Conservation (phyloP, 345 rosid species). For the Melaleuca alternifolia region DNA sequence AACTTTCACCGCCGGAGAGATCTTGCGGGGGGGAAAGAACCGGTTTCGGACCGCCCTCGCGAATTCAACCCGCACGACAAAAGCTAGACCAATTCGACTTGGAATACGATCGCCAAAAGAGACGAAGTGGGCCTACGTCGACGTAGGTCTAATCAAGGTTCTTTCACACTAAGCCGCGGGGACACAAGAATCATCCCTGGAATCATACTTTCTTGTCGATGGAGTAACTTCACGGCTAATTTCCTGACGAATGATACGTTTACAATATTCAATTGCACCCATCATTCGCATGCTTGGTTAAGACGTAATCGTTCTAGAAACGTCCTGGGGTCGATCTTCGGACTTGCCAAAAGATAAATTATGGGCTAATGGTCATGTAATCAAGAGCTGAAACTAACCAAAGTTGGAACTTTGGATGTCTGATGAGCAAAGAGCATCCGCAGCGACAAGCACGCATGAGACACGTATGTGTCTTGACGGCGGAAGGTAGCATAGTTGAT, state of each 20-base stretch:
- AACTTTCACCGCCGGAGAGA: neutral
- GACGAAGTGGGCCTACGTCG: neutral
- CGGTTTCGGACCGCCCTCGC: neutral
- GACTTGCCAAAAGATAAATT: neutral
- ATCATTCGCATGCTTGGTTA: neutral
- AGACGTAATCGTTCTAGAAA: neutral
- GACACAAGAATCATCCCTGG: neutral
- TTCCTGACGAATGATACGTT: neutral
- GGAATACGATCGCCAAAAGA: neutral
- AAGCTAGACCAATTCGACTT: neutral
- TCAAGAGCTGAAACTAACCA: neutral
- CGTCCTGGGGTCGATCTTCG: neutral
- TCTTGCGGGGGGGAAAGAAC: neutral
- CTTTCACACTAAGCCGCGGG: neutral
- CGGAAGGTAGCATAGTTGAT: neutral
- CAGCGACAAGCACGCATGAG: no score
- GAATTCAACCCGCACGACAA: no score
- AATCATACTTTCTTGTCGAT: neutral
- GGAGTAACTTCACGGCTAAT: neutral
- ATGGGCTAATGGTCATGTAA: neutral
- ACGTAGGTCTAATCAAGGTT: neutral
- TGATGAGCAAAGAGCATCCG: neutral
- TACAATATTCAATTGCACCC: neutral
- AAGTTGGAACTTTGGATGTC: neutral
- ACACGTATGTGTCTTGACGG: neutral